Base-by-base conservation (phyloP, 1,284 basidiomycete genomes). In the Ustilago tritici region DNA sequence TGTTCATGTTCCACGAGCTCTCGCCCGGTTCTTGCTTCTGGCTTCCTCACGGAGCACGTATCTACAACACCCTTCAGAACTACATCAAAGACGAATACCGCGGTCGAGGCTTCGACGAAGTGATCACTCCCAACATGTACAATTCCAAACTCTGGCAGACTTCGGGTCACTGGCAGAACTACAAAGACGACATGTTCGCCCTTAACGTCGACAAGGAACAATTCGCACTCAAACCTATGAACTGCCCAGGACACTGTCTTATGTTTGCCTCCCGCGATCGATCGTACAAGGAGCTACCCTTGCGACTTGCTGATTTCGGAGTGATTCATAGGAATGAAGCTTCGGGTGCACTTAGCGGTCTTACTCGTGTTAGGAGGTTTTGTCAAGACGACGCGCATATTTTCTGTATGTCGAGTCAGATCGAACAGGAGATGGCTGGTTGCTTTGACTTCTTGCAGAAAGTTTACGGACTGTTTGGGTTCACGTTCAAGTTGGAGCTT, bases 81-180 rank as follows among this genome's bases (percentile, higher is more conserved):
- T 90, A 96, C 79, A 92, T 99, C 63, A 79, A 82, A 86, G 65
- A 66, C 64, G 88, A 89, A 76, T 89, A 89, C 86, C 87, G 87
- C 79, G 86, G 86, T 78, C 87, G 88, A 62, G 88, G 88, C 36
- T 89, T 88, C 80, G 82, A 86, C 58, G 88, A 89, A 81, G 87
- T 99, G 80, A 97, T 98, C 82, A 94, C 96, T 12, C 97, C 97
- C 14, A 99, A 98, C 88, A 97, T 99, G 92, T 98, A 91, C 90
- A 92, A 97, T 89, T 90, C 91, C 70, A 98, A 98, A 87, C 90
- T 99, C 19, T 99, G 97, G 97, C 92, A 98, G 88, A 95, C 94
- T 1, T 99, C 96, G 0, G 97, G 97, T 7, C 97, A 99, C 87
- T 98, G 94, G 96, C 91, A 94, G 84, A 97, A 99, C 88, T 85